A percentile compares a stretch with the other conserved stretches of the same genome.
These are phyloP conservation scores for Saturnispora zaruensis DNA, from an alignment of 805 yeast species.

Conservation along the genomic window DNA sequence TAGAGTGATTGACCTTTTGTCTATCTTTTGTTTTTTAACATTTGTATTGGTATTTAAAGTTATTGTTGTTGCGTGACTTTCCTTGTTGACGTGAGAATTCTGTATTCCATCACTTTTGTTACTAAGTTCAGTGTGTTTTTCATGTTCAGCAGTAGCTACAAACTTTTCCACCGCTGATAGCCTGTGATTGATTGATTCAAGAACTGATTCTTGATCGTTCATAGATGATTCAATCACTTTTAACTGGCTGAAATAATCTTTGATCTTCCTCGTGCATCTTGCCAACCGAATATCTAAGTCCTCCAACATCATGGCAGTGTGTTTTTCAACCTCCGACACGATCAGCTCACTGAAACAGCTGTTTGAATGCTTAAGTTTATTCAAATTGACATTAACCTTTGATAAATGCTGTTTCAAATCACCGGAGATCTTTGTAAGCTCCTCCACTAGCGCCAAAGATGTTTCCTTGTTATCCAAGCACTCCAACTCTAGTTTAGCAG, in stretches of 20 bases:
- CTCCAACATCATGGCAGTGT: slow-evolving; percentile 3
- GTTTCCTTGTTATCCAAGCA: slow-evolving; percentile 34
- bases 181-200: neutral
- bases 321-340: neutral
- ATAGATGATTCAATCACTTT: neutral
- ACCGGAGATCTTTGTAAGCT: slow-evolving; percentile 11
- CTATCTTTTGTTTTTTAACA: neutral
- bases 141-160: neutral
- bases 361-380: slow-evolving; percentile 4
- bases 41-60: neutral
- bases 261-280: neutral
- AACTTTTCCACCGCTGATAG: neutral
- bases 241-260: neutral
- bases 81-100: neutral
- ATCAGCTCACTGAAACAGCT: slow-evolving; percentile 3
- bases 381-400: slow-evolving; percentile 4
- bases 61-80: neutral
- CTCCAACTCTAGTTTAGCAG: slow-evolving; percentile 42
- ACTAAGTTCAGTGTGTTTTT: neutral
- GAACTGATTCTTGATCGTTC: neutral
- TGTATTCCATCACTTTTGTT: neutral
- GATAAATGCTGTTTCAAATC: slow-evolving; percentile 8
- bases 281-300: slow-evolving; percentile 1
- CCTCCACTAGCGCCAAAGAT: slow-evolving; percentile 12
- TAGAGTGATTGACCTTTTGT: neutral